Evolutionary conservation across 768 basidiomycete species (phyloP), one percentile per base, ranked within the genome.

Genomic region (Thelephora aurantiotincta): DNA sequence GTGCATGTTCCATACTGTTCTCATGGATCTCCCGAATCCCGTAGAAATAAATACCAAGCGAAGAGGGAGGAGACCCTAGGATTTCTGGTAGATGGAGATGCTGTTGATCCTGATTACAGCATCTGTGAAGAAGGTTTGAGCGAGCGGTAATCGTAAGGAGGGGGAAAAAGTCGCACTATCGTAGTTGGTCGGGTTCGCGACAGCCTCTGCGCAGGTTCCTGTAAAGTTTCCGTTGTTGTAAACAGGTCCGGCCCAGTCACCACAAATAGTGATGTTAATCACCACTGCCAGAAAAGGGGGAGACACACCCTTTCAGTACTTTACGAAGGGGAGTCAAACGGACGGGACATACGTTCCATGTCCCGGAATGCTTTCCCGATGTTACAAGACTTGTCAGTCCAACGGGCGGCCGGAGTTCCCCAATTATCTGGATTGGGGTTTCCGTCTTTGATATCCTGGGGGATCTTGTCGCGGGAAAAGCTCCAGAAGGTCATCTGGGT

Each of bases 71-170:
- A 61, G 26, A 30, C 5, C 9, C 26, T 30, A 30, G 26, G 26
- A 30, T 30, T 30, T 30, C 47, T 73, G 64, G 60, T 73, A 79
- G 42, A 76, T 70, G 33, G 72, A 69, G 47, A 79, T 63, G 54
- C 72, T 77, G 55, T 74, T 74, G 59, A 80, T 64, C 50, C 66
- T 62, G 76, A 76, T 78, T 57, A 71, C 61, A 11, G 77, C 75
- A 54, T 63, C 76, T 79, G 52, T 5, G 46, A 4, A 13, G 44
- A 5, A 6, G 18, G 33, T 59, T 48, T 36, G 22, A 51, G 47
- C 33, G n/a, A 42, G 7, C 12, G 33, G 37, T 34, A 49, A 36
- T 45, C 14, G 18, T 33, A 3, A 18, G 44, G 46, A 41, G 19
- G 45, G 43, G 47, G 13, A 46, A 12, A 48, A 41, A 7, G 48